Conservation (phyloP, 2,329 filamentous ascomycete species). For the Delphinella strobiligena region DNA sequence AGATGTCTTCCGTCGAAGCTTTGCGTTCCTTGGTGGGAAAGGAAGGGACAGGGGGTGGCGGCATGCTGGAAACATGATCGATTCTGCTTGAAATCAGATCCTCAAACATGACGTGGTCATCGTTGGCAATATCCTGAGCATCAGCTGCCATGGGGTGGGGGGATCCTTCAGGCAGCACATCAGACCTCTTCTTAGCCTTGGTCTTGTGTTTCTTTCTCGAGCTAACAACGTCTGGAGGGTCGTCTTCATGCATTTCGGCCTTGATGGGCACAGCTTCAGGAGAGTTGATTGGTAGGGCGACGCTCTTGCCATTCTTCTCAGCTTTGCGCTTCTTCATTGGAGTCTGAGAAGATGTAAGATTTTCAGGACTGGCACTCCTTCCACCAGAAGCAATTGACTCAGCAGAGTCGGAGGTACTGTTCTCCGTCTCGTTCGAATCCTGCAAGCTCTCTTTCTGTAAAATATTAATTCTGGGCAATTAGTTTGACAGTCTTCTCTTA, state of each 20-base stretch:
- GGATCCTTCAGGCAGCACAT: too few species aligned
- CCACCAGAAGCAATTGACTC: too few species aligned
- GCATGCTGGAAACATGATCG: background rate
- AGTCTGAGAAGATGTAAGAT: background rate
- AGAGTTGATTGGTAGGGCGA: background rate
- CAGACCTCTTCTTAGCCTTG: background rate
- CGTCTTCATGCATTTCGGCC: background rate
- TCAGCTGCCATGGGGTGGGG: too few species aligned
- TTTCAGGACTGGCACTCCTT: background rate
- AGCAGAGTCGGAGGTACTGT: background rate
- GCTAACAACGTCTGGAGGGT: background rate
- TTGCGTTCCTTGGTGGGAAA: background rate
- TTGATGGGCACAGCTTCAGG: background rate
- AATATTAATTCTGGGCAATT: background rate
- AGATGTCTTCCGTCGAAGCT: slow-evolving; percentile 17
- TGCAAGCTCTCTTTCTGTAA: background rate
- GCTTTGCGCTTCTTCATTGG: background rate
- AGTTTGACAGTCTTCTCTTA: background rate
- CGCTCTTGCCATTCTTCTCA: background rate
- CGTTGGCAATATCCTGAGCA: background rate
- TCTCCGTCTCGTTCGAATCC: background rate
- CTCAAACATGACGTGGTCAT: slow-evolving; percentile 13
- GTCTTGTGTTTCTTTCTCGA: background rate
- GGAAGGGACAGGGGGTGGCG: background rate
- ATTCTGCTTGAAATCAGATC: background rate